Evolutionary conservation across 2,329 filamentous ascomycete species (phyloP).

Genomic region (Penicillium psychrosexuale): DNA sequence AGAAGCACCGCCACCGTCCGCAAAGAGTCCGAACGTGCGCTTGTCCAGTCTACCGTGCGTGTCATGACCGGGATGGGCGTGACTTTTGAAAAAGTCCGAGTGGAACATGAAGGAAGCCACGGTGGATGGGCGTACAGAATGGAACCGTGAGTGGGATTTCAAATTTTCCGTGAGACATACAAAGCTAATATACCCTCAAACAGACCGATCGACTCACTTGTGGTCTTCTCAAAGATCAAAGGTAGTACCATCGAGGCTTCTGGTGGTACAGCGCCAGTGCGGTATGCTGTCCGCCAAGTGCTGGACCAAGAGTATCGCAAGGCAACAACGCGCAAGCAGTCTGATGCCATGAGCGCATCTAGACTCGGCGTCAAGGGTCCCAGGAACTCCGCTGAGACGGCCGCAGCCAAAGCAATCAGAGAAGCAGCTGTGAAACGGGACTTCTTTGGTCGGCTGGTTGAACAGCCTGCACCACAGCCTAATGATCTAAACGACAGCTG

Average conservation of each 20-base stretch:
- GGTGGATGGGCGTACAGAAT: conserved; percentile 84
- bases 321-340: conserved; percentile 65
- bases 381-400: conserved; percentile 28
- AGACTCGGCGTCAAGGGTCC: conserved; percentile 22
- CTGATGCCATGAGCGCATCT: conserved; percentile 50
- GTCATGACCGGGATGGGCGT: conserved; percentile 82
- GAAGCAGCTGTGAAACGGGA: conserved; percentile 62
- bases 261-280: conserved; percentile 65
- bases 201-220: conserved; percentile 70
- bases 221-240: conserved; percentile 56
- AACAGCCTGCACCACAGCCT: conserved; percentile 40
- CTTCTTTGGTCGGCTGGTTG: conserved; percentile 77
- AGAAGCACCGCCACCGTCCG: conserved; percentile 77
- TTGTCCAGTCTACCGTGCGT: conserved; percentile 75
- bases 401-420: conserved; percentile 20
- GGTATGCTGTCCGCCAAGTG: conserved; percentile 92
- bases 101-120: conserved; percentile 65
- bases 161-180: neutral
- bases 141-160: conserved; percentile 71
- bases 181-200: conserved; percentile 9
- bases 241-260: conserved; percentile 46
- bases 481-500: conserved; percentile 39
- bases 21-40: conserved; percentile 76
- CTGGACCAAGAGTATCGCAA: conserved; percentile 85
- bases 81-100: conserved; percentile 72